These are phyloP conservation scores for Rhododendron griersonianum DNA, from an alignment of 148 eudicot species.

Conservation along the genomic window DNA sequence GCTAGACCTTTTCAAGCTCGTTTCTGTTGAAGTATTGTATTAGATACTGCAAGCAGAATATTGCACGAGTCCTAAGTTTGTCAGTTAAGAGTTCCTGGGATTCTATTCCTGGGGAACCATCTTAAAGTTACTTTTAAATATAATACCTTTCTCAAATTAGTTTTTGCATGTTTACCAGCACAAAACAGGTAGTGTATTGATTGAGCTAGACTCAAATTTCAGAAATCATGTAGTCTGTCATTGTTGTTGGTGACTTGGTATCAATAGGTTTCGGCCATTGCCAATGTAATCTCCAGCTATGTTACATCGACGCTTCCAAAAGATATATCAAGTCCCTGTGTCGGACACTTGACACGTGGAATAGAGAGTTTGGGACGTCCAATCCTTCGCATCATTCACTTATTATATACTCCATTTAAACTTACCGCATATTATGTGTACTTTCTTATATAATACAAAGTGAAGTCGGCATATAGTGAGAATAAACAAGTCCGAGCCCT, in stretches of 20 bases:
- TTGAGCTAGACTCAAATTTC: background rate
- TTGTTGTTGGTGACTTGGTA: background rate
- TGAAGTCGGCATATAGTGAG: background rate
- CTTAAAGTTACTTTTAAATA: background rate
- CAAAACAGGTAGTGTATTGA: background rate
- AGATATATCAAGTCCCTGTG: background rate
- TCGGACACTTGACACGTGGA: background rate
- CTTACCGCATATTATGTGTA: background rate
- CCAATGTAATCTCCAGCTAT: background rate
- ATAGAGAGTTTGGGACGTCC: background rate
- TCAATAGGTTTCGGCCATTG: background rate
- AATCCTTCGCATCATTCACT: background rate
- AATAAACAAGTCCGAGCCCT: background rate
- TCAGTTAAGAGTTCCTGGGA: background rate
- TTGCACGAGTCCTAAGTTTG: background rate
- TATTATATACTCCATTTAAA: background rate
- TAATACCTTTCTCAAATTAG: background rate
- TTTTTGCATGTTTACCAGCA: background rate
- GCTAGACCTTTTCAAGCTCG: constrained; percentile 14
- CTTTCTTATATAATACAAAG: background rate
- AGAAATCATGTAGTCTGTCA: background rate
- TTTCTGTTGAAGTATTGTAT: background rate
- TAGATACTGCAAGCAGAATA: background rate
- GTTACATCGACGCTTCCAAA: background rate
- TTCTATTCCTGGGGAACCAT: background rate